These are phyloP conservation scores for Trichopus zeylanicus DNA, from an alignment of 116 monocot genomes.

Conservation along the genomic window DNA sequence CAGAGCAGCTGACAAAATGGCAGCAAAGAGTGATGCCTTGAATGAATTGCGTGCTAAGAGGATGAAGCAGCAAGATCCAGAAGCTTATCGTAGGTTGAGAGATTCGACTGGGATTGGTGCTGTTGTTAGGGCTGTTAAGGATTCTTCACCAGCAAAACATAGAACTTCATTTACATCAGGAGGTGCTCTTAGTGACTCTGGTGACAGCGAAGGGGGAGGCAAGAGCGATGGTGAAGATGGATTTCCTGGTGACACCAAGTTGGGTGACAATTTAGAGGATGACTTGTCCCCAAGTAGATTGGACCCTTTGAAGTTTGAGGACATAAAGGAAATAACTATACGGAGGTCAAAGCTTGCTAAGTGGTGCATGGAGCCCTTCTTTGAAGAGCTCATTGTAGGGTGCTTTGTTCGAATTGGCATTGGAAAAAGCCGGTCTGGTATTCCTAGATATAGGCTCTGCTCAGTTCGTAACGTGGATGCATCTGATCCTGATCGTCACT, in stretches of 20 bases:
- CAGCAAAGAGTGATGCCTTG: slow-evolving; percentile 59
- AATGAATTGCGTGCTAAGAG: slow-evolving; percentile 73
- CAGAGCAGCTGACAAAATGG: slow-evolving; percentile 32
- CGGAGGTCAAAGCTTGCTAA: slow-evolving; percentile 81
- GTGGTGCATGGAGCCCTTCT: slow-evolving; percentile 97
- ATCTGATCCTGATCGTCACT: slow-evolving; percentile 51
- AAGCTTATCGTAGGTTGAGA: slow-evolving; percentile 44
- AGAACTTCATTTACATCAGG: slow-evolving; percentile 11
- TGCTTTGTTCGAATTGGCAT: slow-evolving; percentile 91
- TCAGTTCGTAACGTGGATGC: slow-evolving; percentile 82
- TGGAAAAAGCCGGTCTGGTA: slow-evolving; percentile 49
- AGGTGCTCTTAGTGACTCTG: slow-evolving; percentile 45
- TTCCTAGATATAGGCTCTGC: slow-evolving; percentile 62
- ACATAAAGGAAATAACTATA: slow-evolving; percentile 73
- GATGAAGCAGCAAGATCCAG: slow-evolving; percentile 69
- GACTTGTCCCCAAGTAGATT: slow-evolving; percentile 28
- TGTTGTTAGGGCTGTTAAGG: slow-evolving; percentile 5
- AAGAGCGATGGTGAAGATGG: slow-evolving; percentile 22
- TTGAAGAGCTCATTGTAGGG: slow-evolving; percentile 72
- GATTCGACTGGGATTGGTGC: slow-evolving; percentile 9
- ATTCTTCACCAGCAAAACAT: slow-evolving; percentile 45
- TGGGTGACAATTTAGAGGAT: slow-evolving; percentile 55
- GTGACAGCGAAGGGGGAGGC: slow-evolving; percentile 52
- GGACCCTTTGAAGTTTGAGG: slow-evolving; percentile 58
- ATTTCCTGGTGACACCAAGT: slow-evolving; percentile 16